phyloP scores from a whole-genome alignment of 768 basidiomycete species.

The Paxillus involutus region DNA sequence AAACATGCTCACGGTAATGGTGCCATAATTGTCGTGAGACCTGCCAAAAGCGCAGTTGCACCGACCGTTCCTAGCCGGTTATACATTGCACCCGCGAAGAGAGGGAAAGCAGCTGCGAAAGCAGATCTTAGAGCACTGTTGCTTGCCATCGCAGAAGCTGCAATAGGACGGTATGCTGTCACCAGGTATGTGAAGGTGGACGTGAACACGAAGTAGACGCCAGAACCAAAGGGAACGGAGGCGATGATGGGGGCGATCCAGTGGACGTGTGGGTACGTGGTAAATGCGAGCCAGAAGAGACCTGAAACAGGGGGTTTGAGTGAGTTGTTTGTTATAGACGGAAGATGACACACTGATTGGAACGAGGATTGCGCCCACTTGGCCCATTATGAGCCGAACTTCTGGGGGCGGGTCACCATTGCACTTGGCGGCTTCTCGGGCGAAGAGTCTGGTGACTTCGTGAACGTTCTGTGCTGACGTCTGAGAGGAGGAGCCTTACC shows the following conservation, averaged over 20 bases:
- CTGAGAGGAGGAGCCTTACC: slow-evolving; percentile 8
- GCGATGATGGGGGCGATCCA: slow-evolving; percentile 49
- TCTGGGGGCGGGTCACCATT: slow-evolving; percentile 62
- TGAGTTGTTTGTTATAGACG: neutral
- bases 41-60: slow-evolving; percentile 69
- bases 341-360: slow-evolving; percentile 47
- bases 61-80: slow-evolving; percentile 61
- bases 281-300: slow-evolving; percentile 57
- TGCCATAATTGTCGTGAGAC: slow-evolving; percentile 58
- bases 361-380: slow-evolving; percentile 64
- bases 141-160: slow-evolving; percentile 64
- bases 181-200: slow-evolving; percentile 64
- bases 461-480: neutral
- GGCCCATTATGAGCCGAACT: slow-evolving; percentile 61
- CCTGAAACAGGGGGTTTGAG: slow-evolving; percentile 18
- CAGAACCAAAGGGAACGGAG: slow-evolving; percentile 51
- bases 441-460: slow-evolving; percentile 34
- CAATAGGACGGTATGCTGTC: slow-evolving; percentile 48
- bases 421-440: slow-evolving; percentile 36
- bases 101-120: slow-evolving; percentile 52
- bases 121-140: slow-evolving; percentile 53
- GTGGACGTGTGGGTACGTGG: slow-evolving; percentile 45
- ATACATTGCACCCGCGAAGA: slow-evolving; percentile 55
- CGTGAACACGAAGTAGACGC: slow-evolving; percentile 64
- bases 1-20: slow-evolving; percentile 53